Evolutionary conservation across 257 asterid genomes (phyloP).

Genomic region (Verbascum thapsus): DNA sequence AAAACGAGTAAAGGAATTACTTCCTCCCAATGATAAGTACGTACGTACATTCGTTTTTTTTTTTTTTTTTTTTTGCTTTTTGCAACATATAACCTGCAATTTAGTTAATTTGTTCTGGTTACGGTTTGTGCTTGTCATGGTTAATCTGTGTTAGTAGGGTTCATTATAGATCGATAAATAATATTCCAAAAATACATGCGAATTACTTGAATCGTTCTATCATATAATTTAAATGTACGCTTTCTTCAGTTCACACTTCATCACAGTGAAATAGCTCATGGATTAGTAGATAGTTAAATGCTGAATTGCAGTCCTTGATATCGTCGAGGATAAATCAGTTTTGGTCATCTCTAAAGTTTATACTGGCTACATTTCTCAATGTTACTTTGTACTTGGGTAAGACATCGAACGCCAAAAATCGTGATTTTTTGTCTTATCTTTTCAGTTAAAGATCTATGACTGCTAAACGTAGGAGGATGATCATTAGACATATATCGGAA

Average conservation of each 20-base stretch:
- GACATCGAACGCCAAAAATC: not conserved
- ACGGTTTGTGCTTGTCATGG: conserved; percentile 1
- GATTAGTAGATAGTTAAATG: not conserved
- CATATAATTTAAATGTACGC: conserved; percentile 8
- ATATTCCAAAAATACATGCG: not conserved
- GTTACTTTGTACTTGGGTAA: conserved; percentile 2
- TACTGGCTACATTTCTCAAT: not conserved
- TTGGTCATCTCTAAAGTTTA: not conserved
- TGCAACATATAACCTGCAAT: not conserved
- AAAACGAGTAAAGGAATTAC: conserved; percentile 40
- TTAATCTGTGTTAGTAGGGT: not conserved
- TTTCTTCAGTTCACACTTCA: not conserved
- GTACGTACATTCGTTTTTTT: conserved; percentile 17
- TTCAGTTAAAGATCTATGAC: not conserved
- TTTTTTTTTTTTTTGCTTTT: not conserved
- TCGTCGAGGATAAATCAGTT: not conserved
- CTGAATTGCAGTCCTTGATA: not conserved
- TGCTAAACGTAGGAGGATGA: not conserved
- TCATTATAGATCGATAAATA: not conserved
- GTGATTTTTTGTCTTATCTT: not conserved
- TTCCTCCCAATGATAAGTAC: conserved; percentile 55
- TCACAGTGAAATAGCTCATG: not conserved
- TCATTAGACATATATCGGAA: not conserved
- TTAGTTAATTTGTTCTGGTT: not conserved
- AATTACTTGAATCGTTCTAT: not conserved